Evolutionary conservation across 768 basidiomycete species (phyloP), one percentile per base, ranked within the genome.

Genomic region (Naganishia onofrii): DNA sequence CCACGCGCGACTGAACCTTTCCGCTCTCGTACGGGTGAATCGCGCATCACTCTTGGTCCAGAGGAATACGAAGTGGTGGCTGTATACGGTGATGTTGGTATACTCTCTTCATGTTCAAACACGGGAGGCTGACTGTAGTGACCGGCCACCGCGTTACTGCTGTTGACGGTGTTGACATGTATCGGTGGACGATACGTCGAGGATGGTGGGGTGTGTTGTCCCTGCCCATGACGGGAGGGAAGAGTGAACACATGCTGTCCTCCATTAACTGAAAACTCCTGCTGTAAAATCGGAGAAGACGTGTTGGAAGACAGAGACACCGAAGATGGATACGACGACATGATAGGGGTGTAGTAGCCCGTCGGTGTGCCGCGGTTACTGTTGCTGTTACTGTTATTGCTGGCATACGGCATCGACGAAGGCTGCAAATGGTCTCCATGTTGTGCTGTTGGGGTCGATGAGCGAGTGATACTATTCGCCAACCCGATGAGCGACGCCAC

Each of bases 401-500:
- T 58, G 57, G 3, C n/a, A 15, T 34, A 58, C 57, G 57, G 57
- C 32, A 58, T 34, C 12, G 57, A 32, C 13, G 57, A 58, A 21
- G 57, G 57, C 57, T 58, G 57, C 21, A 58, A 36, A n/a, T 58
- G 57, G 21, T 58, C 32, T 17, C 34, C 29, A 23, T 58, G 57
- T 21, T 34, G 32, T 36, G 32, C 57, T n/a, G 60, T 44, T 23
- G 68, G 68, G 2, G 68, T 69, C 1, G 68, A 58, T 19, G 57
- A 44, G 19, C 68, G 56, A 3, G 56, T 69, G 23, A 69, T 36
- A 29, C 68, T 69, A 15, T 70, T 58, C n/a, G 57, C 73, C 7
- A 80, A 63, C 12, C 79, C 78, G 10, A 80, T 66, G 1, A 80
- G 71, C 23, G 74, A 76, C 44, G 77, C 76, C 29, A 80, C 73